Evolutionary conservation across 768 basidiomycete species (phyloP), one percentile per base, ranked within the genome.

Genomic region (Pulveroboletus sp.): DNA sequence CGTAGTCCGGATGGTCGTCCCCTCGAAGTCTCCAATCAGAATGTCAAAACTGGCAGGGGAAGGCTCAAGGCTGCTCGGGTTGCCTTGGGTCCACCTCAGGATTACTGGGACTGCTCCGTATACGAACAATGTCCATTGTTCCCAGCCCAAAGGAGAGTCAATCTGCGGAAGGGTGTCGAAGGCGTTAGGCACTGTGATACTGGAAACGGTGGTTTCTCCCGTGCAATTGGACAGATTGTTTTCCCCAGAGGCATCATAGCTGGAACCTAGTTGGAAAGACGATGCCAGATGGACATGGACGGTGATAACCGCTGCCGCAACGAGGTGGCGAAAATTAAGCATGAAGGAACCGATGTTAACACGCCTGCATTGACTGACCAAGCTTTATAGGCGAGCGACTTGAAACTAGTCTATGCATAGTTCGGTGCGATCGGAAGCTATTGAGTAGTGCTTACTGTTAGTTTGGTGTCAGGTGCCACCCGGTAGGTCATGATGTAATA

Each of bases 161-260:
- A 53, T 46, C 38, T 59, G 56, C 0, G 58, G 58, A 23, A 57
- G 50, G 1, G 57, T 59, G 52, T 59, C 55, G 24, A 33, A 41
- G 6, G 55, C 47, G 20, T 51, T 57, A 29, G 31, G 24, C 7
- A 35, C 44, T 10, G 58, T 59, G 31, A 59, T 39, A 16, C 51
- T 59, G 43, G 58, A 59, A 8, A 34, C 5, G 7, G 25, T 25
- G 10, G 47, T 36, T 12, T 36, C 38, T 4, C 57, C 55, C 16
- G 57, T 50, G 38, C 57, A 56, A 35, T 58, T 53, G 43, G 56
- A 58, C 17, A 58, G 45, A 20, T 53, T 53, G 20, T 39, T 37
- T 12, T 54, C 50, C 23, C 40, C 47, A 39, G 37, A 45, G 34
- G 33, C 6, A 4, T 47, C 49, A 23, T 57, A 57, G 39, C 54